Base-by-base conservation (phyloP, 164 flowering plant species). In the Cinnamomum chago region DNA sequence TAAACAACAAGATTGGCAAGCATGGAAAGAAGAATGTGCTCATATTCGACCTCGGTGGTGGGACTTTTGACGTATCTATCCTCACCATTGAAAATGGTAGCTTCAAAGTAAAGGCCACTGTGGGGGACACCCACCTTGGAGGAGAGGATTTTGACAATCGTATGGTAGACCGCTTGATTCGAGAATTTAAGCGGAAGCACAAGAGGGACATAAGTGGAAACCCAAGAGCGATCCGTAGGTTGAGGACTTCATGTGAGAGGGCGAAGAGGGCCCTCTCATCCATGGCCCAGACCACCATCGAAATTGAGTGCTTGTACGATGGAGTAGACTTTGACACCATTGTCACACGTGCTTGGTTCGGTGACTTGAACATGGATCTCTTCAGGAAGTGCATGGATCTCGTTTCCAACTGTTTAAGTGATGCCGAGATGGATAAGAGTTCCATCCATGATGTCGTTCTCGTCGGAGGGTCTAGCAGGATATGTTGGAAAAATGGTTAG, bases 71-170 rank as follows among this genome's bases (percentile, higher is more conserved):
- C 11, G 47, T 40, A 7, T 40, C 47, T 11, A 40, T 40, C 47
- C 47, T 40, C 11, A 40, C 47, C 47, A 7, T 40, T 40, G 47
- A 40, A 40, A 40, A 40, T 0, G 11, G 47, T 40, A 40, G 47
- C 47, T 40, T 40, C 47, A 40, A 40, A 40, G 47, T 40, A 40
- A 40, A 40, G 47, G 47, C 47, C 9, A 40, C 47, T 40, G 47
- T 40, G 11, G 47, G 47, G 47, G 67, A 72, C 51, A 72, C 90
- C 71, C 90, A 85, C 50, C 84, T 87, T 58, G 89, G 87, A 25
- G 89, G 90, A 66, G 90, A 88, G 22, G 90, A 88, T 75, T 88
- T 88, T 76, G 90, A 88, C 40, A 88, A 87, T 81, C 80, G 92
- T 65, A 86, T 88, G 89, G 72, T 84, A 58, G 82, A 78, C 71